Evolutionary conservation across 1,139 yeast species (phyloP).

Genomic region (Sugiyamaella paludigena): DNA sequence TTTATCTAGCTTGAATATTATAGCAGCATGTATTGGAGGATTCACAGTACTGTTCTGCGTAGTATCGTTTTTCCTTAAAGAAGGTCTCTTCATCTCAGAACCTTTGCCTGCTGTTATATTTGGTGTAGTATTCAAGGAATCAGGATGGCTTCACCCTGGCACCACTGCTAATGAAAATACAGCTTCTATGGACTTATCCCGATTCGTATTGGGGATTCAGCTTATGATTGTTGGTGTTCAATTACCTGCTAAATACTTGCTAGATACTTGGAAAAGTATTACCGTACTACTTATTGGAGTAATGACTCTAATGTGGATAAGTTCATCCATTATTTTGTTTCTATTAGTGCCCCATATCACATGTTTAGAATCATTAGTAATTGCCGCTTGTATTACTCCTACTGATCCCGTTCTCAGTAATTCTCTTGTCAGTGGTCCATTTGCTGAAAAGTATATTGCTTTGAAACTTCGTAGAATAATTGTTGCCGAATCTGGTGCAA

Average conservation of each 20-base stretch:
- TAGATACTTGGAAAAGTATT: slow-evolving; percentile 36
- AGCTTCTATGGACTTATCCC: slow-evolving; percentile 37
- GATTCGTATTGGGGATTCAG: slow-evolving; percentile 44
- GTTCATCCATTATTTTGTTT: slow-evolving; percentile 40
- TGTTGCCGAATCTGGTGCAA: slow-evolving; percentile 44
- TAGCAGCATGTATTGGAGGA: slow-evolving; percentile 34
- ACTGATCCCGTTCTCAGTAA: slow-evolving; percentile 48
- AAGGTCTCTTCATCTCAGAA: slow-evolving; percentile 33
- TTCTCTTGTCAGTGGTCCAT: slow-evolving; percentile 44
- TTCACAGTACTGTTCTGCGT: slow-evolving; percentile 33
- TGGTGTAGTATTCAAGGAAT: slow-evolving; percentile 31
- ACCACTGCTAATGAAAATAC: background rate
- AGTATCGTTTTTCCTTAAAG: slow-evolving; percentile 31
- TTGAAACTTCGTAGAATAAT: slow-evolving; percentile 35
- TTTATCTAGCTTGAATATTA: slow-evolving; percentile 31
- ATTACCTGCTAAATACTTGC: slow-evolving; percentile 43
- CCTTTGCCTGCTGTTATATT: slow-evolving; percentile 34
- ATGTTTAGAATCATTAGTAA: slow-evolving; percentile 40
- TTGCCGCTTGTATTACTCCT: slow-evolving; percentile 46
- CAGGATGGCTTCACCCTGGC: slow-evolving; percentile 26
- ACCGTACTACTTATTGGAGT: slow-evolving; percentile 40
- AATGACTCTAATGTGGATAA: slow-evolving; percentile 45
- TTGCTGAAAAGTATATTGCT: slow-evolving; percentile 41
- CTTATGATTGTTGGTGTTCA: slow-evolving; percentile 44
- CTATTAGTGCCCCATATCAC: slow-evolving; percentile 36